A percentile compares a stretch with the other conserved stretches of the same genome.
These are phyloP conservation scores for Apiosordaria backusii DNA, from an alignment of 495 filamentous ascomycete genomes.

Conservation along the genomic window DNA sequence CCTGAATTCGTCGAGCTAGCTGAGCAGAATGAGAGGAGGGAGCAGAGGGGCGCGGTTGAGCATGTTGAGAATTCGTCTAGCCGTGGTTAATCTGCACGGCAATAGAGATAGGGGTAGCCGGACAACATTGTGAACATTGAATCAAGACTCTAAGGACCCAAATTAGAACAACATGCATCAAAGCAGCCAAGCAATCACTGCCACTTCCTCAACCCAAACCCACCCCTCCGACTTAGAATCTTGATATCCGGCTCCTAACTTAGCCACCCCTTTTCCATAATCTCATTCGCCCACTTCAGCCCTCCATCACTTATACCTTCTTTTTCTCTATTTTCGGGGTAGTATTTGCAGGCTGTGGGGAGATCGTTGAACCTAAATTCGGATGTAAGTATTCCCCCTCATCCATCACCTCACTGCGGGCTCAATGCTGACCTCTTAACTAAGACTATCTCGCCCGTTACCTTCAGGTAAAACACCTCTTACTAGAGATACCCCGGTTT, in stretches of 20 bases:
- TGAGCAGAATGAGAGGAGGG: too few species aligned
- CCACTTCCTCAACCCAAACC: conserved; percentile 1
- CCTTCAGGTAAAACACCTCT: background rate
- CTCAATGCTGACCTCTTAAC: background rate
- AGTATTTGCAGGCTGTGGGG: background rate
- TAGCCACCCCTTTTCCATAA: background rate
- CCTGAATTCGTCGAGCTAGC: too few species aligned
- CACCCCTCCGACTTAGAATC: background rate
- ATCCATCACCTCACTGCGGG: background rate
- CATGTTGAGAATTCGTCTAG: too few species aligned
- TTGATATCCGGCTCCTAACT: conserved; percentile 3
- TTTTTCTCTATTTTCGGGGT: background rate
- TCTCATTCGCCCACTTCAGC: background rate
- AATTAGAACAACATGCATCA: background rate
- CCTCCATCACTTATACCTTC: background rate
- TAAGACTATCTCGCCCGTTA: background rate
- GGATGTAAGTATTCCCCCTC: background rate
- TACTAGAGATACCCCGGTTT: background rate
- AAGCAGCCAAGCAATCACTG: background rate
- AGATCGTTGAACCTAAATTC: background rate
- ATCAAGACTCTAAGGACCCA: too few species aligned
- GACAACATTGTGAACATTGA: too few species aligned
- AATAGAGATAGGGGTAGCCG: too few species aligned
- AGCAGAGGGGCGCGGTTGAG: too few species aligned
- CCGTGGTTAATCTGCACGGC: too few species aligned